A percentile compares a stretch with the other conserved stretches of the same genome.
Conservation (phyloP, 148 eudicot species). For the Spergularia marina region DNA sequence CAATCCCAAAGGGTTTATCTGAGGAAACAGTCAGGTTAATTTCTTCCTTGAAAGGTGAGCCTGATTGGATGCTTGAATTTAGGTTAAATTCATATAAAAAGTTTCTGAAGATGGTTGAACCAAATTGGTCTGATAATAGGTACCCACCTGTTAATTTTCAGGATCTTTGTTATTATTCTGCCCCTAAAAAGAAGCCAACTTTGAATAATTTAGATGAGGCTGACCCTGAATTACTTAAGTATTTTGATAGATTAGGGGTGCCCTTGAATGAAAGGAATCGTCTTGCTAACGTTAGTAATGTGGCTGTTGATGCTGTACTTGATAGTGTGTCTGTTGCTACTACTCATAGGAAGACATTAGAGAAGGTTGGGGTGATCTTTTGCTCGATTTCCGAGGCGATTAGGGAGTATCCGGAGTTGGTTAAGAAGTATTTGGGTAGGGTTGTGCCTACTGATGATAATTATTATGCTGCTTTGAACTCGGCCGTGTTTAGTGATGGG, state of each 20-base stretch:
- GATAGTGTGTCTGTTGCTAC: slow-evolving; percentile 93
- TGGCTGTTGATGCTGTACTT: slow-evolving; percentile 85
- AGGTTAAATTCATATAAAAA: slow-evolving; percentile 65
- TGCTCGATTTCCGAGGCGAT: slow-evolving; percentile 92
- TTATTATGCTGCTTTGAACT: slow-evolving; percentile 79
- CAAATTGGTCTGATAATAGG: slow-evolving; percentile 86
- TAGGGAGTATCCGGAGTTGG: slow-evolving; percentile 74
- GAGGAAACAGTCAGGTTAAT: slow-evolving; percentile 67
- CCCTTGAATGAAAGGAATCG: slow-evolving; percentile 69
- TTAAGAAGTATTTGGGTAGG: slow-evolving; percentile 73
- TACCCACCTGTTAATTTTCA: slow-evolving; percentile 72
- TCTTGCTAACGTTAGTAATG: slow-evolving; percentile 58
- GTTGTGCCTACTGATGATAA: slow-evolving; percentile 84
- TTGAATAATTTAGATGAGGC: slow-evolving; percentile 87
- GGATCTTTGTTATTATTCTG: slow-evolving; percentile 72
- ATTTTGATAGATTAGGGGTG: slow-evolving; percentile 72
- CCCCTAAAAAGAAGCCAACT: slow-evolving; percentile 78
- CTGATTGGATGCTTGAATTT: slow-evolving; percentile 92
- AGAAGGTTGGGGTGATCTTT: slow-evolving; percentile 79
- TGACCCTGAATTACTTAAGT: slow-evolving; percentile 82
- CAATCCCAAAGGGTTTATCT: slow-evolving; percentile 77
- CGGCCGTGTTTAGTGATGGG: slow-evolving; percentile 96
- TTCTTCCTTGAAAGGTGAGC: slow-evolving; percentile 68
- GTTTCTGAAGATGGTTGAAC: slow-evolving; percentile 70
- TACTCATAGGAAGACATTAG: slow-evolving; percentile 72